These are phyloP conservation scores for Xylaria sp. DNA, from an alignment of 2,329 filamentous ascomycete genomes.

Conservation along the genomic window DNA sequence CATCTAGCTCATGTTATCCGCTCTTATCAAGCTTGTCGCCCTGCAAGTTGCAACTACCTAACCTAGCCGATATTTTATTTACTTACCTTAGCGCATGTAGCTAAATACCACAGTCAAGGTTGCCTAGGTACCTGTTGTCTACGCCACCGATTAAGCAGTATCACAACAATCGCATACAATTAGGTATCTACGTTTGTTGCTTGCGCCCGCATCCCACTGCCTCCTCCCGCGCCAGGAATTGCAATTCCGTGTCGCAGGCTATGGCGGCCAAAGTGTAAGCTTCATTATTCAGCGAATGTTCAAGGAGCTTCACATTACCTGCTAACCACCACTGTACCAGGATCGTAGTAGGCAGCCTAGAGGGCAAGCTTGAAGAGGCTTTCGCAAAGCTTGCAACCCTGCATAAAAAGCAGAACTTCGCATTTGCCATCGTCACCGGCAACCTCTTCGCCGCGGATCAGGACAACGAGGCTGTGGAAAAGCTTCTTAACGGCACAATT, in stretches of 20 bases:
- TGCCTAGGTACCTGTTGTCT: neutral
- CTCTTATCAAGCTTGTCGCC: neutral
- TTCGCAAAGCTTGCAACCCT: conserved; percentile 84
- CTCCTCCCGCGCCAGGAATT: neutral
- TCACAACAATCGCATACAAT: neutral
- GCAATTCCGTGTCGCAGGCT: conserved; percentile 28
- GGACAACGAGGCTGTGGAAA: conserved; percentile 67
- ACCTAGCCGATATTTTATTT: no score
- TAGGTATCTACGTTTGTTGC: neutral
- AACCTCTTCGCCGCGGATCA: conserved; percentile 78
- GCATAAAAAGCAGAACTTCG: conserved; percentile 88
- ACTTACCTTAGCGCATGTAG: no score
- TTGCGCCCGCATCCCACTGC: neutral
- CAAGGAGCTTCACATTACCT: conserved; percentile 6
- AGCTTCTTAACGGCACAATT: conserved; percentile 78
- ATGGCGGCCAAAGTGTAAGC: conserved; percentile 65
- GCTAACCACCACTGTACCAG: conserved; percentile 54
- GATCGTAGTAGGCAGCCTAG: conserved; percentile 84
- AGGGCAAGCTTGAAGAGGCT: conserved; percentile 79
- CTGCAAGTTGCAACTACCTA: neutral
- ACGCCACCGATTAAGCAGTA: no score
- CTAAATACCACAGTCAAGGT: neutral
- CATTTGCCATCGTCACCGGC: conserved; percentile 84
- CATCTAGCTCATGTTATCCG: neutral
- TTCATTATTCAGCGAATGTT: conserved; percentile 31